These are phyloP conservation scores for Triticum monococcum DNA, from an alignment of 176 grass and related monocot genomes.

Conservation along the genomic window DNA sequence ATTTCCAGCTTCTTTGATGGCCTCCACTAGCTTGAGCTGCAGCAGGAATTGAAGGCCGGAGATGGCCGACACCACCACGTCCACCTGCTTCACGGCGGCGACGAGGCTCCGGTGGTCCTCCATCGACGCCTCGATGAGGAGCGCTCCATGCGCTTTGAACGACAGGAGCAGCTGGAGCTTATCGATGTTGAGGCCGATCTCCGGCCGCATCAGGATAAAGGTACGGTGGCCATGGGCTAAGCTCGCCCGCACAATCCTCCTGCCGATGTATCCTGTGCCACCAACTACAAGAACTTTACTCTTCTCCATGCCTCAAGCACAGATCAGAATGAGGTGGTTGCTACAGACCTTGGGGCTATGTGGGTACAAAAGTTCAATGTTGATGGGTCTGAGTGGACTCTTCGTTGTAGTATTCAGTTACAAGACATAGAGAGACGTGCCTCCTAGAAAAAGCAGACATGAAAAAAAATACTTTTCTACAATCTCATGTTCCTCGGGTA, in stretches of 20 bases:
- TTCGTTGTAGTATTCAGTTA: not conserved
- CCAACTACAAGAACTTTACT: slow-evolving; percentile 38
- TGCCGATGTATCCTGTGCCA: slow-evolving; percentile 43
- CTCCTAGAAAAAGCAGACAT: too few relatives aligned
- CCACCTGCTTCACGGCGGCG: slow-evolving; percentile 51
- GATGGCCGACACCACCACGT: slow-evolving; percentile 63
- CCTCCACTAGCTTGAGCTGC: slow-evolving; percentile 66
- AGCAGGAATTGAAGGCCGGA: not conserved
- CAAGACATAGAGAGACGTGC: not conserved
- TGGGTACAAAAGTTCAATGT: not conserved
- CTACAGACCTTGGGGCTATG: not conserved
- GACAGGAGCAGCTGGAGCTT: slow-evolving; percentile 55
- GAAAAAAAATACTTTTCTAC: too few relatives aligned
- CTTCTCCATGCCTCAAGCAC: not conserved
- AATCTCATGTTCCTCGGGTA: too few relatives aligned
- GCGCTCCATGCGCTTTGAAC: slow-evolving; percentile 53
- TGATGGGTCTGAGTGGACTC: not conserved
- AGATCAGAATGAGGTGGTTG: not conserved
- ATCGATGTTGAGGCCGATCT: slow-evolving; percentile 29
- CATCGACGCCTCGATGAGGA: slow-evolving; percentile 49
- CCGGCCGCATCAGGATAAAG: slow-evolving; percentile 45
- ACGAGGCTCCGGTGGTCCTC: slow-evolving; percentile 43
- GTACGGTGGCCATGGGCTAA: slow-evolving; percentile 45
- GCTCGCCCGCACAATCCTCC: slow-evolving; percentile 41
- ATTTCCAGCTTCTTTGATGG: slow-evolving; percentile 66